Conservation (phyloP, 345 rosid species). For the Hibiscus tridactylites region DNA sequence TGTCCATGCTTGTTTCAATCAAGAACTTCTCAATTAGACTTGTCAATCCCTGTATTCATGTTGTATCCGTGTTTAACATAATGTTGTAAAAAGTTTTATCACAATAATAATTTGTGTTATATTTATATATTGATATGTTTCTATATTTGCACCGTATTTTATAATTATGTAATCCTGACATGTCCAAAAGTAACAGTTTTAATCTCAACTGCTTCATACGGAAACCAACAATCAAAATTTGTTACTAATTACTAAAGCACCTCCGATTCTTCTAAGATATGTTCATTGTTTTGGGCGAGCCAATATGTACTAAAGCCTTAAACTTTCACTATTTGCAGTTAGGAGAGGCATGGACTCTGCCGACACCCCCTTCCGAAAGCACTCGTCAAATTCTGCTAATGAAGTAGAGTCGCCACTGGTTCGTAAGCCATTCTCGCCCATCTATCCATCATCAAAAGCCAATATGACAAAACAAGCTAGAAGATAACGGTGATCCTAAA, state of each 20-base stretch:
- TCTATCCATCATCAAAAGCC: conserved; percentile 1
- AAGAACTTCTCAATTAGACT: neutral
- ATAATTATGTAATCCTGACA: too few species aligned
- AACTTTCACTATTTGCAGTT: neutral
- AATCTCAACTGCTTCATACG: neutral
- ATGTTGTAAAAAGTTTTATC: neutral
- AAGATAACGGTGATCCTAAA: neutral
- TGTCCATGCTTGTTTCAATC: neutral
- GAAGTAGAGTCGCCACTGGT: neutral
- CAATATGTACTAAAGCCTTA: neutral
- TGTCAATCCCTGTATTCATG: neutral
- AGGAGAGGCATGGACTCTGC: neutral
- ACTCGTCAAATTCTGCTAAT: conserved; percentile 34
- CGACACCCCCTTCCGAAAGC: conserved; percentile 25
- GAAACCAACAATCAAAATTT: neutral
- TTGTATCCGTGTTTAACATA: neutral
- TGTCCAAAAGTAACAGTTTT: neutral
- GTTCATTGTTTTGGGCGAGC: neutral
- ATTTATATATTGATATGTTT: too few species aligned
- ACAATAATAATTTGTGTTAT: neutral
- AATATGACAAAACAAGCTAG: neutral
- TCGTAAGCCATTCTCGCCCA: conserved; percentile 1
- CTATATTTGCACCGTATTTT: too few species aligned
- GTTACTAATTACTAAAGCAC: neutral
- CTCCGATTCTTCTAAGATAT: neutral